Percentiles rank a stretch among this genome's conserved stretches.
phyloP scores from a whole-genome alignment of 2,329 filamentous ascomycete genomes.

The Fusarium sp. region DNA sequence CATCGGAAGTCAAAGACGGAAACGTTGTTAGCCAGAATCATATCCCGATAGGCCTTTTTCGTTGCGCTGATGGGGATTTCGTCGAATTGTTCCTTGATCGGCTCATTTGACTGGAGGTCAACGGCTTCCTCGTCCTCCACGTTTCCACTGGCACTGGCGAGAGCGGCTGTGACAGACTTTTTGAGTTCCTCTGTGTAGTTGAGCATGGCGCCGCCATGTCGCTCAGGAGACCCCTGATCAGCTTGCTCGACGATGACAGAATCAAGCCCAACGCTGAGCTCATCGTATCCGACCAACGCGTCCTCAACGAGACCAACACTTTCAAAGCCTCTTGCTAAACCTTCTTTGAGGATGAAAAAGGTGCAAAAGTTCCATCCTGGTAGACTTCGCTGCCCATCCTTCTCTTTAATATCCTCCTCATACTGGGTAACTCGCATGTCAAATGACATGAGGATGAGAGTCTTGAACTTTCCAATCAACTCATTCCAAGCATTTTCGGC shows the following conservation, averaged over 20 bases:
- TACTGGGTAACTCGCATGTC: slow-evolving; percentile 92
- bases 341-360: slow-evolving; percentile 98
- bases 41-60: slow-evolving; percentile 86
- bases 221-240: slow-evolving; percentile 65
- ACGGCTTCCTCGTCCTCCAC: slow-evolving; percentile 56
- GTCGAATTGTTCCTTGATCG: slow-evolving; percentile 55
- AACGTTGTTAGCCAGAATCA: slow-evolving; percentile 94
- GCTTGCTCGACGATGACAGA: slow-evolving; percentile 81
- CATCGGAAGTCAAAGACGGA: slow-evolving; percentile 95
- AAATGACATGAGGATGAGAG: slow-evolving; percentile 87
- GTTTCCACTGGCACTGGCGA: slow-evolving; percentile 50
- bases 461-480: slow-evolving; percentile 86
- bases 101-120: slow-evolving; percentile 60
- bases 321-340: slow-evolving; percentile 91
- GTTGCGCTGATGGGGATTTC: slow-evolving; percentile 71
- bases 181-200: slow-evolving; percentile 79
- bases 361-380: slow-evolving; percentile 99
- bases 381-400: slow-evolving; percentile 84
- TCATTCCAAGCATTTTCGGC: slow-evolving; percentile 86
- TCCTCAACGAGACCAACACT: slow-evolving; percentile 96
- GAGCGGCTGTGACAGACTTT: slow-evolving; percentile 63
- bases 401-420: slow-evolving; percentile 96
- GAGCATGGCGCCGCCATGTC: slow-evolving; percentile 78
- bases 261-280: slow-evolving; percentile 89
- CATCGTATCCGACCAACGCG: slow-evolving; percentile 93